Base-by-base conservation (phyloP, 495 filamentous ascomycete genomes). In the Aspergillus nidulans region DNA sequence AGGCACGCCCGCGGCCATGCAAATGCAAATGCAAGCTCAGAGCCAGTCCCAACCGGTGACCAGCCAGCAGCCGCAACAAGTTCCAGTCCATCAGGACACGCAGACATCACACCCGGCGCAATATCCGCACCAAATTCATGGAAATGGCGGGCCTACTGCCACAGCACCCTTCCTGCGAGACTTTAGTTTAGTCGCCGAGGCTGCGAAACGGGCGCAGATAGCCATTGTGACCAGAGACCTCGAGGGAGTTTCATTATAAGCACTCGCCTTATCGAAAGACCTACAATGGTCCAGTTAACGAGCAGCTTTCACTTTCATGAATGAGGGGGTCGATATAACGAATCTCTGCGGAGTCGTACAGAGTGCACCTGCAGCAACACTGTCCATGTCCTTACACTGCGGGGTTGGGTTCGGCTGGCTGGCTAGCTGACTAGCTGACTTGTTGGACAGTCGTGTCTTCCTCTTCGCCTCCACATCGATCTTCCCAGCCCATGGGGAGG, bases 131-230 rank as follows among this genome's bases (percentile, higher is more conserved):
- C 63, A 71, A 43, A 66, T 68, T 26, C 47, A 63, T 61, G 53
- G 63, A 56, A 25, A 79, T 58, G 70, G 82, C 8, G 71, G 68
- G n/a, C 75, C 74, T 7, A 78, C 73, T 24, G 76, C 73, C 30
- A 89, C 68, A 68, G 83, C 69, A 46, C 80, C 63, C 6, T 91
- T 87, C 66, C 72, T 91, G 47, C 81, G 84, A 55, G 87, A 95
- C 69, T 89, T 90, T 66, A 92, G 79, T 48, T 79, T 97, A 20
- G 82, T 97, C 13, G 92, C 92, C n/a, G 92, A 97, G 72, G 92
- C 92, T 3, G 92, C 90, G 47, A 95, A 95, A 66, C 81, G 92
- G 40, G 92, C 92, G 7, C 90, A 95, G 72, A 87, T 96, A 78
- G 87, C 88, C 6, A 81, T 89, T 53, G 66, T 97, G 55, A 87